Base-by-base conservation (phyloP, 2,329 filamentous ascomycete species). In the Trichophyton mentagrophytes region DNA sequence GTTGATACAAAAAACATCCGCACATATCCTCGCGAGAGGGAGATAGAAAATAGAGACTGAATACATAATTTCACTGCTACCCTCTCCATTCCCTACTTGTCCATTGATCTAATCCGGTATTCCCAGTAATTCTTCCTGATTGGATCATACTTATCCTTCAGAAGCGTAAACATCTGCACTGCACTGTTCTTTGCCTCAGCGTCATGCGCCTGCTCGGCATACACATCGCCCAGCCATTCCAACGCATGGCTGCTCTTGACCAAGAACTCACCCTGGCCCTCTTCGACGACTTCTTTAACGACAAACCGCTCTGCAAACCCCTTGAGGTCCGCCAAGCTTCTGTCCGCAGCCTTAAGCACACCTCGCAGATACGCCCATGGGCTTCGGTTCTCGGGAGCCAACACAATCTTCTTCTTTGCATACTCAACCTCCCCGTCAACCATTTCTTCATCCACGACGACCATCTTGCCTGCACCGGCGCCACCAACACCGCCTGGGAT, bases 61-160 rank as follows among this genome's bases (percentile, higher is more conserved):
- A 33, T 17, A 33, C 22, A 30, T 55, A 55, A n/a, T 36, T 51
- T 30, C 56, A 58, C 27, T 20, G 4, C 27, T 30, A 30, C 6
- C 27, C 6, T 7, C 27, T 30, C 27, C 6, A 30, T 7, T 6
- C 27, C 51, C 27, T 55, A 55, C 13, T 13, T 57, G 20, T 57
- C 40, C 17, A 63, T 53, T 27, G 44, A 47, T 47, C 71, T 74
- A 70, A 83, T 84, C 69, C 83, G 80, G 76, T 88, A 96, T 68
- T 88, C 85, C 93, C 93, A 99, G 75, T 96, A 99, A 65, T 91
- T 92, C 65, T 85, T 86, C 61, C 93, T 80, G 63, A 99, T 87
- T 5, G 89, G 89, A 79, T 99, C 93, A 81, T 90, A 99, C 77
- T 86, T 91, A 69, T 87, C 85, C 56, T 84, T 87, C 69, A 99